A percentile compares a stretch with the other conserved stretches of the same genome.
phyloP scores from a whole-genome alignment of 2,329 filamentous ascomycete species.

The Alternaria novae-zelandiae region DNA sequence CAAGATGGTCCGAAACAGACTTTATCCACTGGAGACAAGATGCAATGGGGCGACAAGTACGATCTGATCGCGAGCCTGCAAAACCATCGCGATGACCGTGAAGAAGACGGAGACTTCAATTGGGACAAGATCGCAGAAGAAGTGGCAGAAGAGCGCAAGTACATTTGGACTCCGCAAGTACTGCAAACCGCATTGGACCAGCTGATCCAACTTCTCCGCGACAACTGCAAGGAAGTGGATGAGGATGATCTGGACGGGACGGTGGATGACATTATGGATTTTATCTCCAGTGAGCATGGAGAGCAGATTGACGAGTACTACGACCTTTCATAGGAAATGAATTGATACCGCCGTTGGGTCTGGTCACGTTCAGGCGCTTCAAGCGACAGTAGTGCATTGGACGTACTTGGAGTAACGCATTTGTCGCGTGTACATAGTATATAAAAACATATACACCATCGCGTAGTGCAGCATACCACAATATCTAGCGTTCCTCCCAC shows the following conservation, averaged over 20 bases:
- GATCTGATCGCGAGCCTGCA: constrained; percentile 49
- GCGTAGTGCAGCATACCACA: not conserved
- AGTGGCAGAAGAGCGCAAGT: not conserved
- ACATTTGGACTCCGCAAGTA: constrained; percentile 24
- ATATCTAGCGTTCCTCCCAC: not conserved
- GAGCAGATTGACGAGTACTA: constrained; percentile 23
- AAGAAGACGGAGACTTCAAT: constrained; percentile 41
- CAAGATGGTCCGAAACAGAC: not conserved
- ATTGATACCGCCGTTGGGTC: not conserved
- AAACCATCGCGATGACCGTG: constrained; percentile 9
- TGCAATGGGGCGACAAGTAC: constrained; percentile 52
- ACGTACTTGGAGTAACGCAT: not conserved
- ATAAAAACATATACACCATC: not conserved
- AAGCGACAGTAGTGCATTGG: not conserved
- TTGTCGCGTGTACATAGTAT: not conserved
- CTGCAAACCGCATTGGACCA: constrained; percentile 29
- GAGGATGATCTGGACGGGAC: constrained; percentile 6
- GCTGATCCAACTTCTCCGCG: constrained; percentile 17
- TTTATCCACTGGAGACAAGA: constrained; percentile 30
- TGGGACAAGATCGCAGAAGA: constrained; percentile 33
- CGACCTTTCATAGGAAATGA: not conserved
- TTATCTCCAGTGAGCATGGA: constrained; percentile 14
- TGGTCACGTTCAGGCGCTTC: not conserved
- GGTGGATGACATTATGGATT: constrained; percentile 32
- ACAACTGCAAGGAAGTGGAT: constrained; percentile 3